Base-by-base conservation (phyloP, 306 rosid genomes). In the Cucumis cinereus region DNA sequence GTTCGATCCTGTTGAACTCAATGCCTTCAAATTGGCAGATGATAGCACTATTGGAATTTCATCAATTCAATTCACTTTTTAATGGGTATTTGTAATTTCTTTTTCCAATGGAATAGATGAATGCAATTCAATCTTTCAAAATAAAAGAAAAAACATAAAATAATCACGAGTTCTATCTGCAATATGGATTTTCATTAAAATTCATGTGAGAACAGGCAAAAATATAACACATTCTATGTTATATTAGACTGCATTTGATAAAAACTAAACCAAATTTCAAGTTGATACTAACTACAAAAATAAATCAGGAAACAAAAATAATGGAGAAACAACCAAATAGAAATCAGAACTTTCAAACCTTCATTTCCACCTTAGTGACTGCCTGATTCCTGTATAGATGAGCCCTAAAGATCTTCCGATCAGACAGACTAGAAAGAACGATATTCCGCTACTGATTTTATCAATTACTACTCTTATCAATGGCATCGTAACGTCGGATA, bases 331-430 rank as follows among this genome's bases (percentile, higher is more conserved):
- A n/a, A 66, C 73, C 5, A 66, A 38, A 19, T 16, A 66, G 30
- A 20, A 20, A 20, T 35, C 54, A 69, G 57, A 69, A 41, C 14
- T 15, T 23, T 7, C 36, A 7, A 69, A 40, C 28, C 74, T 74
- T 90, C 83, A 86, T 79, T 94, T 94, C 97, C 97, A 94, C 68
- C 77, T 77, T 47, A 94, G 91, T 77, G 96, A 88, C 77, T 91
- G 97, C 80, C 95, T 90, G 80, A 90, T 94, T 84, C 98, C 97
- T 26, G 97, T 87, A 63, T 93, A 93, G 79, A 93, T 88, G 79
- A 90, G 96, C 81, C 97, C 97, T 78, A 93, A 80, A 62, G 98
- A 93, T 81, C 97, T 88, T 78, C 98, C 98, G 79, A 93, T 93
- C 88, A 91, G 85, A 87, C 81, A 77, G 74, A 91, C 93, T 63